Conservation (phyloP, 306 rosid genomes). For the Citrullus mucosospermus region DNA sequence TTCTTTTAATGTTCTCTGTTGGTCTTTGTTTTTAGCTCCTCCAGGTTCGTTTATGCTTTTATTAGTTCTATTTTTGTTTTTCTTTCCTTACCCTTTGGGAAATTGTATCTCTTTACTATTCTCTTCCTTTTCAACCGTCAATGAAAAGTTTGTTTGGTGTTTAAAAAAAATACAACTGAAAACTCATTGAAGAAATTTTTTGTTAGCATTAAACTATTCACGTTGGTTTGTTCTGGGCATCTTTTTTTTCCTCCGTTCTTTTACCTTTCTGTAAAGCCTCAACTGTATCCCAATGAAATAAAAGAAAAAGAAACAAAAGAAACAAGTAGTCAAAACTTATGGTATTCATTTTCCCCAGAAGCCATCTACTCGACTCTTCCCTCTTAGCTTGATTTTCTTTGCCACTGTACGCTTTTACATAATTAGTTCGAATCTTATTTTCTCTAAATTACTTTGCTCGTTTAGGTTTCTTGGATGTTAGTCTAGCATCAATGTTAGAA, state of each 20-base stretch:
- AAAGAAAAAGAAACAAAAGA: neutral
- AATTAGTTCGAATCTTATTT: neutral
- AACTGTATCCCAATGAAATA: neutral
- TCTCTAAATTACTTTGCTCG: neutral
- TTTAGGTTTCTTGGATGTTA: conserved; percentile 84
- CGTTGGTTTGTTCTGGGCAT: neutral
- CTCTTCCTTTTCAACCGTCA: neutral
- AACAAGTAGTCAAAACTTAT: neutral
- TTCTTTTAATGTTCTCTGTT: no score
- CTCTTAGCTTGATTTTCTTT: neutral
- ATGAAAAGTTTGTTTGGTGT: neutral
- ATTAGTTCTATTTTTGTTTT: neutral
- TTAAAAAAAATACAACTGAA: neutral
- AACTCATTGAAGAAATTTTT: neutral
- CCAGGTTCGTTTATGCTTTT: neutral
- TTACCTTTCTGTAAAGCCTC: neutral
- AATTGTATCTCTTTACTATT: neutral
- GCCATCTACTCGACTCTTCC: neutral
- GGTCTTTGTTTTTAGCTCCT: no score
- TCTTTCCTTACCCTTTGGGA: neutral
- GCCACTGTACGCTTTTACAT: neutral
- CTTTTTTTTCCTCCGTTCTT: neutral
- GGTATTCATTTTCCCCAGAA: neutral
- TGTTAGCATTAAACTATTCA: neutral
- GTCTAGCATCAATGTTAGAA: conserved; percentile 61